phyloP scores from a whole-genome alignment of 305 asterid genomes.

The Solanum hybrid region DNA sequence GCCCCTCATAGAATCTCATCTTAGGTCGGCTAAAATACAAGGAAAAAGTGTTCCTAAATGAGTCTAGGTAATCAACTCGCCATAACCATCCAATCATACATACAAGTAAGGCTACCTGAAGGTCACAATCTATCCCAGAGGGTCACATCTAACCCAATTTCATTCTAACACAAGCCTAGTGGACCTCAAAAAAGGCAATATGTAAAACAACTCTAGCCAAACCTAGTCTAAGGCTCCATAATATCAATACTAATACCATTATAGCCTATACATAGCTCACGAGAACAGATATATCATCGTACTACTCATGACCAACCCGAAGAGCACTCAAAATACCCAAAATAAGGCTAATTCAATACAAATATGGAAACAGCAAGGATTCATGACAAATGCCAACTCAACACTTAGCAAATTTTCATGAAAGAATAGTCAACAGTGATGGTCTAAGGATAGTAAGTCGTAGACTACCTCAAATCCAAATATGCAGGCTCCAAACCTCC shows the following conservation, averaged over 20 bases:
- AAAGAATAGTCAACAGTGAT: neutral
- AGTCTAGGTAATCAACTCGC: neutral
- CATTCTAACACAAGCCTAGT: neutral
- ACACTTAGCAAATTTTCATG: neutral
- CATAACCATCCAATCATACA: neutral
- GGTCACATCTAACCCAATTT: neutral
- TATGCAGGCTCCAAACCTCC: neutral
- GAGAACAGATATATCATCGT: neutral
- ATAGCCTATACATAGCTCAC: neutral
- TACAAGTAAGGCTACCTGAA: neutral
- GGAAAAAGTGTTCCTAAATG: neutral
- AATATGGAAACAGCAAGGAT: neutral
- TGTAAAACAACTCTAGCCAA: neutral
- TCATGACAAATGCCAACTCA: neutral
- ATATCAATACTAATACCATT: neutral
- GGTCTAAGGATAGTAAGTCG: neutral
- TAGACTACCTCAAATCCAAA: neutral
- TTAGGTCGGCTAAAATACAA: neutral
- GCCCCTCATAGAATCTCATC: neutral
- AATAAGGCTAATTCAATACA: neutral
- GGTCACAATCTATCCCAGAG: neutral
- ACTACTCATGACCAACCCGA: neutral
- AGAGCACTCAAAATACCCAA: neutral
- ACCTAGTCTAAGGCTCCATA: neutral
- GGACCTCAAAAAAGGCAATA: neutral